Percentiles rank a stretch among this genome's conserved stretches.
Conservation (phyloP, 805 yeast genomes). For the Candida silvicultrix region DNA sequence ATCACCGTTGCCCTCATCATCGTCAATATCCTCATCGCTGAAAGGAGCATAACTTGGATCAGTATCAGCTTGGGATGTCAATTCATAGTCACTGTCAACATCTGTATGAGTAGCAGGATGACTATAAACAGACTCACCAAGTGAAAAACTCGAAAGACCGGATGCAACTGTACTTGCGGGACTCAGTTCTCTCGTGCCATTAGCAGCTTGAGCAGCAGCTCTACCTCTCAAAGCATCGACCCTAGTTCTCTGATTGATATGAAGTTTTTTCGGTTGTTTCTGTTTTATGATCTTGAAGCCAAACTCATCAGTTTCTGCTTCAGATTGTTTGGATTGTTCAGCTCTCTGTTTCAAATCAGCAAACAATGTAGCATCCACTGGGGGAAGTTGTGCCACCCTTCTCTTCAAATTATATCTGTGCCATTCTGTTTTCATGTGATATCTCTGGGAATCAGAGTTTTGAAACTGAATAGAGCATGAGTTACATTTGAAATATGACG, state of each 20-base stretch:
- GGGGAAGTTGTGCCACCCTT: conserved; percentile 78
- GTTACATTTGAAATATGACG: conserved; percentile 63
- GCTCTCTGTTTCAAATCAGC: conserved; percentile 25
- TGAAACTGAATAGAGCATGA: conserved; percentile 81
- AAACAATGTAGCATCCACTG: conserved; percentile 53
- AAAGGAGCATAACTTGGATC: conserved; percentile 28
- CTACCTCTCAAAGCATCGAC: conserved; percentile 23
- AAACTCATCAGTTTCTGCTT: conserved; percentile 31
- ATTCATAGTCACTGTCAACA: conserved; percentile 30
- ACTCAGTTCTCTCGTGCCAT: conserved; percentile 32
- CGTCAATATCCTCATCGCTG: conserved; percentile 26
- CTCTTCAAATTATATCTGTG: conserved; percentile 93
- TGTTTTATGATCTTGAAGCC: conserved; percentile 30
- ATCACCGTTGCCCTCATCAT: conserved; percentile 15
- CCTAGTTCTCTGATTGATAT: conserved; percentile 6
- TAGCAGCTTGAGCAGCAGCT: conserved; percentile 3
- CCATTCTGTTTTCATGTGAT: conserved; percentile 98
- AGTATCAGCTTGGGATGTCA: conserved; percentile 45
- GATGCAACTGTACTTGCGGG: conserved; percentile 53
- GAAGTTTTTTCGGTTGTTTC: conserved; percentile 10
- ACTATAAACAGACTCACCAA: conserved; percentile 38
- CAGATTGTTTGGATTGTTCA: conserved; percentile 26
- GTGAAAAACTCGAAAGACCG: conserved; percentile 47
- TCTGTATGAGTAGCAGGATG: conserved; percentile 29
- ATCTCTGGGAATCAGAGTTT: conserved; percentile 78